Evolutionary conservation across 257 asterid genomes (phyloP).

Genomic region (Rauvolfia tetraphylla): DNA sequence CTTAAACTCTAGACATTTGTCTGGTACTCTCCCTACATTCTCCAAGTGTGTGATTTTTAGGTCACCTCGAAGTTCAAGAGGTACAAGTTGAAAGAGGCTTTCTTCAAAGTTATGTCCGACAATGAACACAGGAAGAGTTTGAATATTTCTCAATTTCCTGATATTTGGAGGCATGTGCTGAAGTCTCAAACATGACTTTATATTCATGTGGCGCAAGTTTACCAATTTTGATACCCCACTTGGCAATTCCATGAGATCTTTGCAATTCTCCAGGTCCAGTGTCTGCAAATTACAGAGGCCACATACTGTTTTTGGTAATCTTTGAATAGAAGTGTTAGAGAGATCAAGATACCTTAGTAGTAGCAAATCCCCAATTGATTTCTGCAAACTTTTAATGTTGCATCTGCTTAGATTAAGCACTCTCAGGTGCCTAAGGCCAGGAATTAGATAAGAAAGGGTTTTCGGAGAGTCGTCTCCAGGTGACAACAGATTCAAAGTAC

Average conservation of each 20-base stretch:
- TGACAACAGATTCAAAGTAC: background rate
- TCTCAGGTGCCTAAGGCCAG: background rate
- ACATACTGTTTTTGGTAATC: background rate
- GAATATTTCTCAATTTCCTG: slow-evolving; percentile 17
- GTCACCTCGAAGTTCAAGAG: slow-evolving; percentile 24
- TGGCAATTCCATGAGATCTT: background rate
- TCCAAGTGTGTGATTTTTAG: slow-evolving; percentile 30
- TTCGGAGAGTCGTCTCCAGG: background rate
- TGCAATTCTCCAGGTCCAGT: background rate
- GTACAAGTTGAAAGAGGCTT: slow-evolving; percentile 18
- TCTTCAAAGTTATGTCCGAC: slow-evolving; percentile 7
- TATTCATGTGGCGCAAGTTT: background rate
- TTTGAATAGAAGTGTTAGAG: slow-evolving; percentile 18
- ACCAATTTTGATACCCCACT: background rate
- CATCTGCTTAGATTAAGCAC: slow-evolving; percentile 14
- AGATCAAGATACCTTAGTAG: slow-evolving; percentile 15
- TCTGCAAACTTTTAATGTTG: background rate
- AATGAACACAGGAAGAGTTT: slow-evolving; percentile 27
- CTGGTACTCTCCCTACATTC: slow-evolving; percentile 5
- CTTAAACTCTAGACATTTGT: background rate
- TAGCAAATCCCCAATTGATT: slow-evolving; percentile 6
- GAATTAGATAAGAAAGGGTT: background rate
- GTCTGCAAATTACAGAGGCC: background rate
- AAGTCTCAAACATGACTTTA: slow-evolving; percentile 18
- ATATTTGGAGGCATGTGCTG: slow-evolving; percentile 20